Evolutionary conservation across 495 filamentous ascomycete species (phyloP), one percentile per base, ranked within the genome.

Genomic region (Xylaria sp.): DNA sequence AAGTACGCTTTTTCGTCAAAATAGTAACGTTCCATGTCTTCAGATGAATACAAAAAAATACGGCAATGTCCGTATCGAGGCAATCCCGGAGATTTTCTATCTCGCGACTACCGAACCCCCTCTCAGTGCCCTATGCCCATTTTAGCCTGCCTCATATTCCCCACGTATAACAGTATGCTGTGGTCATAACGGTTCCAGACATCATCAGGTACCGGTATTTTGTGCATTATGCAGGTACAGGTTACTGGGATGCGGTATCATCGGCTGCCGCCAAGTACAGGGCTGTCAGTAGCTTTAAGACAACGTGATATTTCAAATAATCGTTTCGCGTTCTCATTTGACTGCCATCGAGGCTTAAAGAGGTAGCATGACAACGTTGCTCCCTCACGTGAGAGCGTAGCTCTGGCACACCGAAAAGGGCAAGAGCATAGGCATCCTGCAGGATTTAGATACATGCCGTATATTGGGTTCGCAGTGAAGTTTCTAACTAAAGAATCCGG

Each of bases 201-300:
- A 43, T 55, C 8, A 55, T 53, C 63, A 33, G 19, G 1, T 0
- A 53, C 63, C n/a, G 19, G 1, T 0, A 53, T 55, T 31, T 64
- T 17, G 48, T 55, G 48, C 66, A 68, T 40, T 14, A 68, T 68
- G 66, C 66, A 58, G 66, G 66, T 68, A 68, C 66, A 31, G 24
- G 14, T 55, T 44, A 40, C 43, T 15, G 1, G 48, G 35, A n/a
- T 55, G 17, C 33, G 46, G 64, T 33, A 55, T 55, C 31, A 12
- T 17, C 43, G 41, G 43, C 35, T 24, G 19, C 37, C 59, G 37
- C 11, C 31, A 67, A 15, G 35, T 55, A 19, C 21, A 31, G 35
- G 48, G 35, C 41, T 31, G 19, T 46, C 26, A n/a, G 21, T 14
- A 40, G 61, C 41, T 26, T 48, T 33, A 64, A 19, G 26, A 41